phyloP scores from a whole-genome alignment of 345 rosid genomes.

The Lepidium aucheri region DNA sequence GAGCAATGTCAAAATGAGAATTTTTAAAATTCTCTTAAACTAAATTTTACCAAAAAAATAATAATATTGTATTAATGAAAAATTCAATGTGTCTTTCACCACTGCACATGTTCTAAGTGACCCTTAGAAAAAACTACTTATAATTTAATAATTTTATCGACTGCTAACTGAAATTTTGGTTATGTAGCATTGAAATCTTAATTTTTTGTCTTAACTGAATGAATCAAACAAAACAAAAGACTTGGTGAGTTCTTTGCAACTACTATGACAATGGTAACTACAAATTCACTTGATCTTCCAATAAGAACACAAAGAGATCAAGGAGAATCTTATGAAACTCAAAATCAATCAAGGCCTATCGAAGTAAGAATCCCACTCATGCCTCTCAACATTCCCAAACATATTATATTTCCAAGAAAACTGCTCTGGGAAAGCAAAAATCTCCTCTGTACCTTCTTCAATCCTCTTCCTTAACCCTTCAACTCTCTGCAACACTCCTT shows the following conservation, averaged over 20 bases:
- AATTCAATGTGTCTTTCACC: too few relatives aligned
- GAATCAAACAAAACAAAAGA: background rate
- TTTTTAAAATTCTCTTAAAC: too few relatives aligned
- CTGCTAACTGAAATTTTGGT: background rate
- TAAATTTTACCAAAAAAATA: too few relatives aligned
- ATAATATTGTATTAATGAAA: too few relatives aligned
- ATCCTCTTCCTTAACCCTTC: slow-evolving; percentile 31
- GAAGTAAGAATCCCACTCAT: slow-evolving; percentile 67
- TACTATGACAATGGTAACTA: slow-evolving; percentile 7
- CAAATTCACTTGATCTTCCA: slow-evolving; percentile 8
- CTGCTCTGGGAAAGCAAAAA: slow-evolving; percentile 36
- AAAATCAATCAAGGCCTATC: slow-evolving; percentile 17
- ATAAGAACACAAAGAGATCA: background rate
- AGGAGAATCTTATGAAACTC: background rate
- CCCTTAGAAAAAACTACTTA: too few relatives aligned
- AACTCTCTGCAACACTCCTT: slow-evolving; percentile 61
- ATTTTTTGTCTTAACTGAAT: background rate
- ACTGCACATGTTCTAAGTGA: too few relatives aligned
- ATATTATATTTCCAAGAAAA: slow-evolving; percentile 51
- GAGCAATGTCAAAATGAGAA: too few relatives aligned
- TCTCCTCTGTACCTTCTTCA: slow-evolving; percentile 27
- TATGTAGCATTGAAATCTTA: background rate
- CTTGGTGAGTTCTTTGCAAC: background rate
- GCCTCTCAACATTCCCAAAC: slow-evolving; percentile 37
- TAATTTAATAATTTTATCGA: too few relatives aligned